Base-by-base conservation (phyloP, 2,329 filamentous ascomycete genomes). In the Nigrospora sphaerica region DNA sequence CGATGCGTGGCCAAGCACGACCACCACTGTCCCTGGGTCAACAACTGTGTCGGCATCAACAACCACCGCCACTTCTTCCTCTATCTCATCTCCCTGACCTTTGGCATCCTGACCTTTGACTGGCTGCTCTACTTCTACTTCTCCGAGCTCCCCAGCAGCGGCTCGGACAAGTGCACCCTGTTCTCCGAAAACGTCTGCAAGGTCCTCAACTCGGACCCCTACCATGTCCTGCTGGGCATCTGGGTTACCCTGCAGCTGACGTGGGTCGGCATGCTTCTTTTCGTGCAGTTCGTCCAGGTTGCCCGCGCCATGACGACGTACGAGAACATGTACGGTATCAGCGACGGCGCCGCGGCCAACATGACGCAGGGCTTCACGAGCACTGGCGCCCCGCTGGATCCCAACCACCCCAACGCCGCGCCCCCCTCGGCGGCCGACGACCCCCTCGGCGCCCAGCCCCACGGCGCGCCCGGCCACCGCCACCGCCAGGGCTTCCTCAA, bases 1-100 rank as follows among this genome's bases (percentile, higher is more conserved):
- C 86, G 92, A 53, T 98, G 93, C 63, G 88, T 98, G 45, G 90
- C 92, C 46, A 95, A 95, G 66, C 89, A 95, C 68, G 93, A 98
- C 62, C 93, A 98, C 61, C 93, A 98, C 62, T 98, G 93, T 60
- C 93, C 93, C 0, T 98, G 93, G 93, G 88, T 97, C 19, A 87
- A 95, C 68, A 97, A 96, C 66, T 98, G 93, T 59, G 81, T 98
- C 37, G 93, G 88, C 38, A 80, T 93, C 52, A 97, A 97, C 70
- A 98, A 97, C 64, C 87, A 97, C 60, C 84, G 93, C 13, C 91
- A 96, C 57, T 98, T 98, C 66, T 86, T 96, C 59, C 71, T 96
- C 42, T 98, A 97, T 63, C 78, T 98, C 16, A 70, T 95, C 37
- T 83, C 70, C 57, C 70, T 98, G 51, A 86, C 89, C 46, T 52